Evolutionary conservation across 1,284 basidiomycete genomes (phyloP).

Genomic region (Microbotryomycetes sp.): DNA sequence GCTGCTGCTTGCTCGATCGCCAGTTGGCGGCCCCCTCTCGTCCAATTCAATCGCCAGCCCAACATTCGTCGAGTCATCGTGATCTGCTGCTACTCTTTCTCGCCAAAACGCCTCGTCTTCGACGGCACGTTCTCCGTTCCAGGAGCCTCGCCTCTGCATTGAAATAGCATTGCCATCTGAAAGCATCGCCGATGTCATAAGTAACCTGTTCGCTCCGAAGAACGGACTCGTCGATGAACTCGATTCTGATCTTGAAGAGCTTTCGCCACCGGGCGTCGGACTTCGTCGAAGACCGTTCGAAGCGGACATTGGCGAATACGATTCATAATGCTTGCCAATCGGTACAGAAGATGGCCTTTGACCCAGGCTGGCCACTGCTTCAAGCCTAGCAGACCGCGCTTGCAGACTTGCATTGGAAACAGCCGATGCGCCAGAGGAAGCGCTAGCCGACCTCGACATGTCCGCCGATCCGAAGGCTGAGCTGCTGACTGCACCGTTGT

Average conservation of each 20-base stretch:
- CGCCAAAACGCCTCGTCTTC: neutral
- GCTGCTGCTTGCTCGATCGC: neutral
- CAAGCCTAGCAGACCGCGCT: neutral
- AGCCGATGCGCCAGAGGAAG: neutral
- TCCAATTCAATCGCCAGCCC: neutral
- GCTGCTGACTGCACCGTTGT: neutral
- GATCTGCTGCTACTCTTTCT: too few relatives aligned
- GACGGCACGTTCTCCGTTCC: too few relatives aligned
- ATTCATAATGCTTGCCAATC: too few relatives aligned
- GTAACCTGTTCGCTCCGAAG: neutral
- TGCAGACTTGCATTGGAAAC: neutral
- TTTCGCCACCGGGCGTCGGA: neutral
- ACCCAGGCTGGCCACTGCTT: neutral
- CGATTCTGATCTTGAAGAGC: neutral
- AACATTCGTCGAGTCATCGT: neutral
- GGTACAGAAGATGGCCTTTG: too few relatives aligned
- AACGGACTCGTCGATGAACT: neutral
- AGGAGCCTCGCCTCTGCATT: neutral
- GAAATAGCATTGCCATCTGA: neutral
- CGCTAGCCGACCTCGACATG: neutral
- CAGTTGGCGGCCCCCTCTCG: neutral
- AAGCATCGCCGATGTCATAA: neutral
- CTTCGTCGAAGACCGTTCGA: neutral
- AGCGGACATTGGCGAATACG: too few relatives aligned
- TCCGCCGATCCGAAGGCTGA: neutral